Conservation (phyloP, 208 protist genomes). For the Crithidia mellificae region DNA sequence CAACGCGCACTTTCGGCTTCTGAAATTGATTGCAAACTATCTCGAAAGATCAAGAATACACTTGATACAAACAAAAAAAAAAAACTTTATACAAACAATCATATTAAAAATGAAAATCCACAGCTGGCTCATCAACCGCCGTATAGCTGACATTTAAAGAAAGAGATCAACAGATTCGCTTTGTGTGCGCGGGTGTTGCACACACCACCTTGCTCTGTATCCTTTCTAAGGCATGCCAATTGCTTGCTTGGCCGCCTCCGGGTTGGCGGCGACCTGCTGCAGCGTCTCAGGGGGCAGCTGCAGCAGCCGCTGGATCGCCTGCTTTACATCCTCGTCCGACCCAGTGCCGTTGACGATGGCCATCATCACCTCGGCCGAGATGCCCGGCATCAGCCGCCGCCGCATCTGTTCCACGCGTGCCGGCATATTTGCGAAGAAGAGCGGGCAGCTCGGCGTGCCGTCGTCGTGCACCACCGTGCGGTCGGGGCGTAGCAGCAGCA, state of each 20-base stretch:
- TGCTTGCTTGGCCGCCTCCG: constrained; percentile 35
- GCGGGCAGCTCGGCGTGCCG: constrained; percentile 41
- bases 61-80: too few relatives aligned
- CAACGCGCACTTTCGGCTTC: too few relatives aligned
- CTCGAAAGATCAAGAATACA: too few relatives aligned
- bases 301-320: constrained; percentile 32
- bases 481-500: constrained; percentile 81
- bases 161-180: too few relatives aligned
- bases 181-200: too few relatives aligned
- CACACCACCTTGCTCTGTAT: too few relatives aligned
- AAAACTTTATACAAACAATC: too few relatives aligned
- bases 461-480: constrained; percentile 60
- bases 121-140: too few relatives aligned
- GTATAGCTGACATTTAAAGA: too few relatives aligned
- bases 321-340: constrained; percentile 53
- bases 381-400: constrained; percentile 47
- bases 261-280: constrained; percentile 34
- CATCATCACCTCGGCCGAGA: constrained; percentile 59
- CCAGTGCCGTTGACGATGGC: constrained; percentile 40
- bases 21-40: too few relatives aligned
- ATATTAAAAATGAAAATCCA: too few relatives aligned
- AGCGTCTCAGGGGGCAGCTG: constrained; percentile 50
- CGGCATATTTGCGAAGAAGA: constrained; percentile 74
- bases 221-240: constrained; percentile 20
- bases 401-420: constrained; percentile 66